A percentile compares a stretch with the other conserved stretches of the same genome.
These are phyloP conservation scores for Murraya paniculata DNA, from an alignment of 345 rosid genomes.

Conservation along the genomic window DNA sequence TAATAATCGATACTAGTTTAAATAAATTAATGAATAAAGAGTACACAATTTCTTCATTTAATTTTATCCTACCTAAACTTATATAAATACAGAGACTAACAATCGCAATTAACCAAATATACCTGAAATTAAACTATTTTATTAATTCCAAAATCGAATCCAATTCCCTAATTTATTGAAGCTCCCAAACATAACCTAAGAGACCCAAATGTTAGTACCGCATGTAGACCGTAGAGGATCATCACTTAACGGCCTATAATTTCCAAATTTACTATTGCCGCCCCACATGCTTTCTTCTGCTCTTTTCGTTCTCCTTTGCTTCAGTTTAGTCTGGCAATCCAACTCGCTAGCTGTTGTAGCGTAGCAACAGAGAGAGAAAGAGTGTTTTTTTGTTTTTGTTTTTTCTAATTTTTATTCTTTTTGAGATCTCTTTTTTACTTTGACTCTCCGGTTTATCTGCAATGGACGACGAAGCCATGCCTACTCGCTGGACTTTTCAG, in stretches of 20 bases:
- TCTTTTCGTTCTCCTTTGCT: background rate
- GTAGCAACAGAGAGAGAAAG: conserved; percentile 2
- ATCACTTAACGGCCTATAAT: background rate
- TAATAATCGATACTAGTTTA: no score
- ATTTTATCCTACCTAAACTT: no score
- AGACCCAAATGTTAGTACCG: no score
- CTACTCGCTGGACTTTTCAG: conserved; percentile 91
- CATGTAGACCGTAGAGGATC: background rate
- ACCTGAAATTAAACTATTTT: no score
- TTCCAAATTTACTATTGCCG: background rate
- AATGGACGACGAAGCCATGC: conserved; percentile 72
- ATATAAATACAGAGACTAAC: no score
- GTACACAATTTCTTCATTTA: no score
- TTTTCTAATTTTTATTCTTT: background rate
- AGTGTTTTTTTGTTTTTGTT: background rate
- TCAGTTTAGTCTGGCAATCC: no score
- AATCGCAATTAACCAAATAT: no score
- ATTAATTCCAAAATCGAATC: no score
- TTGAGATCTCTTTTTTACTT: conserved; percentile 16
- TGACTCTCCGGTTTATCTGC: conserved; percentile 15
- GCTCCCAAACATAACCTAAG: no score
- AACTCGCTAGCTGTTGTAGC: background rate
- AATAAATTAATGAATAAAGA: no score
- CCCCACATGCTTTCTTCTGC: background rate
- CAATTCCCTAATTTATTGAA: no score